phyloP scores from a whole-genome alignment of 192 early-diverging fungal species.

The Coemansia sp. region DNA sequence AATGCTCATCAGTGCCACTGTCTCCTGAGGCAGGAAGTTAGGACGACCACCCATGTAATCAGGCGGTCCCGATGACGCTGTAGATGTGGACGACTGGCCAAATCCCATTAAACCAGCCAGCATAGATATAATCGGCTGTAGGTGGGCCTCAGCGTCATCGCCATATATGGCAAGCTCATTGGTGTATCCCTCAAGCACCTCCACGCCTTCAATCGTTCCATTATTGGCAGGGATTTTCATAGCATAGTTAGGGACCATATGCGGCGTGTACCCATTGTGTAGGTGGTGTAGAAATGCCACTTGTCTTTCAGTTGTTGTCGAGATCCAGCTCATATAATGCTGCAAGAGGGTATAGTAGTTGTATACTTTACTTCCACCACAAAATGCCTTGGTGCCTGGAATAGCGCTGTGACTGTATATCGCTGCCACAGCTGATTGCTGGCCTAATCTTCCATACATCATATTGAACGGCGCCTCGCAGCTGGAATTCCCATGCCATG shows the following conservation, averaged over 20 bases:
- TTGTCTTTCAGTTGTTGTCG: not conserved
- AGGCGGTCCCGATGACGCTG: not conserved
- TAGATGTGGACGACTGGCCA: too few species aligned
- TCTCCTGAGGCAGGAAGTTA: not conserved
- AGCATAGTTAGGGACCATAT: not conserved
- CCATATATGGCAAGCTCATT: not conserved
- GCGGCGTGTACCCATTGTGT: not conserved
- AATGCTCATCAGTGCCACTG: not conserved
- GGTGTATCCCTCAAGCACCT: not conserved
- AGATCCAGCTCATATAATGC: conserved; percentile 35
- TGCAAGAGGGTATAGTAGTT: conserved; percentile 35
- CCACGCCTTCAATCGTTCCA: not conserved
- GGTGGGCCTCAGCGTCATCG: not conserved
- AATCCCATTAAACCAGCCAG: not conserved
- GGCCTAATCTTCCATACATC: conserved; percentile 8
- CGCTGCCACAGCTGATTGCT: conserved; percentile 6
- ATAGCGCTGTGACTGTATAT: conserved; percentile 30
- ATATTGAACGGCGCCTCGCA: conserved; percentile 25
- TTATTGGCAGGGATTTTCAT: not conserved
- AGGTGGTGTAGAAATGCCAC: not conserved
- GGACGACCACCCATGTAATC: not conserved
- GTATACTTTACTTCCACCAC: conserved; percentile 11
- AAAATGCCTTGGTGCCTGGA: conserved; percentile 17
- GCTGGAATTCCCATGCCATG: not conserved
- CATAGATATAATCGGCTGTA: not conserved